A percentile compares a stretch with the other conserved stretches of the same genome.
Conservation (phyloP, 768 basidiomycete species). For the Heimioporus sp. region DNA sequence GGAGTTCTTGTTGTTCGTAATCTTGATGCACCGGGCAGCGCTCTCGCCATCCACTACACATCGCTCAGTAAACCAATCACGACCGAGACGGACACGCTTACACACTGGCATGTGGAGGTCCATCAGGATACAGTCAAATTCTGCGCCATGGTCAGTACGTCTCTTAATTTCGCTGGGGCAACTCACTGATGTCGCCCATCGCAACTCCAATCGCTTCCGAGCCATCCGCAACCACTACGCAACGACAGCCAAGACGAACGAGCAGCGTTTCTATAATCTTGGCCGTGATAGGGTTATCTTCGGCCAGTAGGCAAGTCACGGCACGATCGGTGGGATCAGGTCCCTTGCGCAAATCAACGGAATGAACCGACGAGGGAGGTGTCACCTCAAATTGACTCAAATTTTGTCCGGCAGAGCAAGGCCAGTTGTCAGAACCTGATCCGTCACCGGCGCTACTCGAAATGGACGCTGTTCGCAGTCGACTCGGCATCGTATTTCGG, state of each 20-base stretch:
- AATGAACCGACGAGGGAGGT: constrained; percentile 83
- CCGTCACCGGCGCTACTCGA: constrained; percentile 81
- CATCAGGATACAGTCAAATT: constrained; percentile 95
- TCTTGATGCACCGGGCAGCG: constrained; percentile 96
- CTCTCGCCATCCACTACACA: constrained; percentile 86
- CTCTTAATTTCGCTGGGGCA: too few species aligned
- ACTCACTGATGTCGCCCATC: constrained; percentile 95
- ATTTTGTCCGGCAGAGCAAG: constrained; percentile 52
- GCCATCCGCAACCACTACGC: constrained; percentile 93
- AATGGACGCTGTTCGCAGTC: constrained; percentile 81
- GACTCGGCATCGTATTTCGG: constrained; percentile 83
- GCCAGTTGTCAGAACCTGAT: constrained; percentile 74
- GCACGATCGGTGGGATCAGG: constrained; percentile 81
- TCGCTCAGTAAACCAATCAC: constrained; percentile 2
- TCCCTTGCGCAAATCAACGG: constrained; percentile 73
- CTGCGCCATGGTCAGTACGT: constrained; percentile 39
- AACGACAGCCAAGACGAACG: constrained; percentile 91
- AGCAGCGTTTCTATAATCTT: constrained; percentile 97
- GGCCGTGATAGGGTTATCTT: constrained; percentile 97
- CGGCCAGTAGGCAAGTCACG: constrained; percentile 92
- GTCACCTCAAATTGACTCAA: constrained; percentile 57
- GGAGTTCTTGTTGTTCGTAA: constrained; percentile 92
- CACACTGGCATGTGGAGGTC: constrained; percentile 93
- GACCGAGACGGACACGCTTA: constrained; percentile 41
- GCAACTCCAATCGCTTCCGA: constrained; percentile 97